Percentiles rank a stretch among this genome's conserved stretches.
Evolutionary conservation across 1,284 basidiomycete species (phyloP).

Genomic region (Trichosporon coremiiforme): DNA sequence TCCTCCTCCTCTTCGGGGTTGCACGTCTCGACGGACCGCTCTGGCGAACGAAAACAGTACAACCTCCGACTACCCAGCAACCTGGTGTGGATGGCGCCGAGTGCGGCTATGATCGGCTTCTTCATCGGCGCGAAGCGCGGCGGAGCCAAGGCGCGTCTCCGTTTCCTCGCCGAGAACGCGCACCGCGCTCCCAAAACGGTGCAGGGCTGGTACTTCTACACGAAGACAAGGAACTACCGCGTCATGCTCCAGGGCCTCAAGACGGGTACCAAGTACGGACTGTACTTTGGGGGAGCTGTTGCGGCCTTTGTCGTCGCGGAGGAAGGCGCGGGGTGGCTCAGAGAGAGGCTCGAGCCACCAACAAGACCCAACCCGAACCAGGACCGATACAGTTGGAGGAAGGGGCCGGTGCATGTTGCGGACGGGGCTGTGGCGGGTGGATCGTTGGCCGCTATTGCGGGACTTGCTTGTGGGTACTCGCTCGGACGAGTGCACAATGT

Average conservation of each 20-base stretch:
- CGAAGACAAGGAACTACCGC: slow-evolving; percentile 56
- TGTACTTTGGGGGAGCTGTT: slow-evolving; percentile 44
- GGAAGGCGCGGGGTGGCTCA: slow-evolving; percentile 44
- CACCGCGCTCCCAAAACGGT: slow-evolving; percentile 54
- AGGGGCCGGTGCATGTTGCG: slow-evolving; percentile 41
- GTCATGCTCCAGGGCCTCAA: slow-evolving; percentile 45
- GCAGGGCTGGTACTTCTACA: slow-evolving; percentile 58
- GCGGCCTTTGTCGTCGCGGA: slow-evolving; percentile 45
- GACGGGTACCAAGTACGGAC: slow-evolving; percentile 45
- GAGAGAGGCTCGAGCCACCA: slow-evolving; percentile 36
- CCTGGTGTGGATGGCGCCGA: slow-evolving; percentile 46
- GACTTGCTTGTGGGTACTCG: slow-evolving; percentile 44
- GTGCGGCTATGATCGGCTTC: slow-evolving; percentile 47
- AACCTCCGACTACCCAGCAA: slow-evolving; percentile 41
- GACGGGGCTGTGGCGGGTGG: slow-evolving; percentile 52
- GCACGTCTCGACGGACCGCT: background rate
- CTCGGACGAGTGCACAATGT: too few relatives aligned
- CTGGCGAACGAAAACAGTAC: background rate
- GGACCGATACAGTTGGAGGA: slow-evolving; percentile 40
- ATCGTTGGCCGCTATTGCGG: slow-evolving; percentile 41
- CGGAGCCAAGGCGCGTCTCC: slow-evolving; percentile 45
- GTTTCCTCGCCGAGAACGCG: slow-evolving; percentile 56
- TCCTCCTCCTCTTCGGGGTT: background rate
- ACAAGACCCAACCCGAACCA: slow-evolving; percentile 22
- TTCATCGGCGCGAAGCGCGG: slow-evolving; percentile 52